Percentiles rank a stretch among this genome's conserved stretches.
Conservation (phyloP, 768 basidiomycete genomes). For the Rhizopogon vesiculosus region DNA sequence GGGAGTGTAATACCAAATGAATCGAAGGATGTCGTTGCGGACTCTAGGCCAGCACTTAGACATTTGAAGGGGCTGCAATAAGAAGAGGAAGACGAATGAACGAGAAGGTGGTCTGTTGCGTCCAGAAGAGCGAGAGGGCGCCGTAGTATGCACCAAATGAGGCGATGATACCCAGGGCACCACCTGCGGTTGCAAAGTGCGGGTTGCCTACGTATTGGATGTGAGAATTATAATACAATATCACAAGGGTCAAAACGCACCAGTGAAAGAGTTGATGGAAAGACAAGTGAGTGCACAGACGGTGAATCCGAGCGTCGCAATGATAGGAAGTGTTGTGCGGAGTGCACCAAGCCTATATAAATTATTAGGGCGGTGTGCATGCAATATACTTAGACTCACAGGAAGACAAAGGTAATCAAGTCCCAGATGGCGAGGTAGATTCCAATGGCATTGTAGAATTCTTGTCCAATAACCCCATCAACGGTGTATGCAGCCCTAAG, state of each 20-base stretch:
- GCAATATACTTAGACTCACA: conserved; percentile 7
- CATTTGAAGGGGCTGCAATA: conserved; percentile 12
- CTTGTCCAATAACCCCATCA: conserved; percentile 17
- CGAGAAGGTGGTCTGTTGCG: conserved; percentile 21
- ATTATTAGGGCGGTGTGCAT: not conserved
- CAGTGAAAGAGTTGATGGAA: conserved; percentile 21
- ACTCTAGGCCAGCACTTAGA: not conserved
- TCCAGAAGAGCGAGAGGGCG: conserved; percentile 22
- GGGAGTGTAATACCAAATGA: not conserved
- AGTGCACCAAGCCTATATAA: conserved; percentile 18
- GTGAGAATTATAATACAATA: not conserved
- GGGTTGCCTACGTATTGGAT: conserved; percentile 12
- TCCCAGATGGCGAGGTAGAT: conserved; percentile 23
- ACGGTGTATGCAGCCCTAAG: conserved; percentile 20
- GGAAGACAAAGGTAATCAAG: conserved; percentile 20
- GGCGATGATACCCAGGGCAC: conserved; percentile 20
- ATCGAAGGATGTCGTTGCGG: not conserved
- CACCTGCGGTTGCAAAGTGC: conserved; percentile 22
- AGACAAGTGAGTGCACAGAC: conserved; percentile 20
- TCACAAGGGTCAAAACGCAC: conserved; percentile 5
- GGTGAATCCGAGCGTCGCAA: conserved; percentile 16
- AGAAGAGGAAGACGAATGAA: conserved; percentile 22
- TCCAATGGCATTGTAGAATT: conserved; percentile 21
- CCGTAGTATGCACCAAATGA: conserved; percentile 26
- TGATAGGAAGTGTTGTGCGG: conserved; percentile 20